phyloP scores from a whole-genome alignment of 495 filamentous ascomycete species.

The Podospora pseudoanserina region DNA sequence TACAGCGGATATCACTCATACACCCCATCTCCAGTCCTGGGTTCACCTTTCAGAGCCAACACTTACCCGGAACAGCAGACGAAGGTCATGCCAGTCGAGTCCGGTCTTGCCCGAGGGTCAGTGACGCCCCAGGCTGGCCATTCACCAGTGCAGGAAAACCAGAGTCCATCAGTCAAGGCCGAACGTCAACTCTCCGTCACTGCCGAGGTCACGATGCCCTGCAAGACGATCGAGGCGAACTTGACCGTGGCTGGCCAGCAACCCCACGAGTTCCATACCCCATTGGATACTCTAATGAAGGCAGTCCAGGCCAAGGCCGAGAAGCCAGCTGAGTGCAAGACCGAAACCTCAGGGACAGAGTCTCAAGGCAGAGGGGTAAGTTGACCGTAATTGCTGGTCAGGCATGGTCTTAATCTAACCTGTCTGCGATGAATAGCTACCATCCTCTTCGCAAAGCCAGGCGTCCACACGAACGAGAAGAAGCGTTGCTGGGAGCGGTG shows the following conservation, averaged over 20 bases:
- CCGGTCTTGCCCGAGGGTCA: conserved; percentile 10
- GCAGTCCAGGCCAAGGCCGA: conserved; percentile 73
- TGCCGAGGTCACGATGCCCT: neutral
- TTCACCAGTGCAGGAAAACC: conserved; percentile 24
- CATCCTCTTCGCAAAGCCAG: conserved; percentile 16
- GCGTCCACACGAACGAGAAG: conserved; percentile 23
- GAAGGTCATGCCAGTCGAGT: conserved; percentile 19
- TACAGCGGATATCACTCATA: conserved; percentile 38
- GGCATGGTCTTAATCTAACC: neutral
- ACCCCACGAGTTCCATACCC: conserved; percentile 63
- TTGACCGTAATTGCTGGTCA: conserved; percentile 6
- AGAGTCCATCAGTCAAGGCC: conserved; percentile 39
- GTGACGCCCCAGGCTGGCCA: conserved; percentile 17
- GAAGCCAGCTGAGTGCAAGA: neutral
- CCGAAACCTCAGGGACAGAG: neutral
- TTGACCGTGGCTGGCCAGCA: conserved; percentile 30
- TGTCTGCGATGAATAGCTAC: neutral
- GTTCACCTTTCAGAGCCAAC: conserved; percentile 34
- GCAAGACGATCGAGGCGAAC: conserved; percentile 29
- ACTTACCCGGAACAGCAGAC: conserved; percentile 33
- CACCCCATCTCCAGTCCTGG: conserved; percentile 29
- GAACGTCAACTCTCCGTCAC: conserved; percentile 26
- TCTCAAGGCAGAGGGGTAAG: neutral
- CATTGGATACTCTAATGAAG: conserved; percentile 89
- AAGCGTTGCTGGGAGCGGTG: neutral